Evolutionary conservation across 352 stramenopile genomes (phyloP), one percentile per base, ranked within the genome.

Genomic region (Phytophthora multivora): DNA sequence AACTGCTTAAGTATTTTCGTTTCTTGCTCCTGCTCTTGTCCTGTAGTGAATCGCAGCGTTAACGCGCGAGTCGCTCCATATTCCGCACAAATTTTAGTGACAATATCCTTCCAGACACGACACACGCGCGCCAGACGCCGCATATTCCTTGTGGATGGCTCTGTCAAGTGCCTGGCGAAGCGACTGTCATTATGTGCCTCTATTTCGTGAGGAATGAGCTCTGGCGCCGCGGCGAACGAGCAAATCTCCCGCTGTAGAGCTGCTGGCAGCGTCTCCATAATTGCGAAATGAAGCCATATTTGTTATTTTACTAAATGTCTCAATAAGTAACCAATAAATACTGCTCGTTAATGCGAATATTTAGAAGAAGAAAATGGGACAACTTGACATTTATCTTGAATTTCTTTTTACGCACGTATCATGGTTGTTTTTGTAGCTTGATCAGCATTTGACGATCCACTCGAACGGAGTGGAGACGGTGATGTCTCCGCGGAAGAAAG

Each of bases 401-500:
- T 40, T 33, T 47, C 21, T 21, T 59, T n/a, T 15, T 11, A 51
- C 26, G 23, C 39, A 43, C 39, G 11, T 30, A 36, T 57, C n/a
- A 54, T 30, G 31, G 11, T 49, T 13, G n/a, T 11, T 21, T 26
- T 4, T 33, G 11, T 48, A 8, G 13, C n/a, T 15, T 53, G 15
- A 53, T 59, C 38, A 67, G 26, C 33, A 60, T 48, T 62, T 67
- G 39, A 72, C 46, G 33, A 76, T 57, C 63, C 68, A 76, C 40
- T 63, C 39, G 49, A 76, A 76, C 3, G 68, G 57, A 10, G 53
- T 62, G 38, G 69, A 63, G 19, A 38, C 53, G 9, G 48, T 43
- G 39, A 82, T 73, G 35, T 82, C 73, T 42, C 73, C 73, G 3
- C 71, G 64, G 46, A 64, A 82, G 47, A 82, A 82, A 42, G 71